phyloP scores from a whole-genome alignment of 1,284 basidiomycete genomes.

The Boletus sp. region DNA sequence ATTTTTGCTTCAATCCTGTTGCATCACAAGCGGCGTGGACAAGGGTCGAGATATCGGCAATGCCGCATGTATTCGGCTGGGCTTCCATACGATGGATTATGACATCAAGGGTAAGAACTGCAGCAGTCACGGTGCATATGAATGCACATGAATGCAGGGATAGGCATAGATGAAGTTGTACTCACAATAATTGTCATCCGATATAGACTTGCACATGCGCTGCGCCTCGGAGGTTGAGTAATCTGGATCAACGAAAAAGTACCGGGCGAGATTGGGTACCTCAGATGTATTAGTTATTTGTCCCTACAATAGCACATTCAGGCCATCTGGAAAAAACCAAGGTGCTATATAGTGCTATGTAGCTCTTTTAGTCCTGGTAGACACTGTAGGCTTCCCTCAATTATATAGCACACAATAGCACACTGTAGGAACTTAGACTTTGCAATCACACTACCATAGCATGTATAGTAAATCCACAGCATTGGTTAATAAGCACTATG shows the following conservation, averaged over 20 bases:
- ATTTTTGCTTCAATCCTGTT: conserved; percentile 50
- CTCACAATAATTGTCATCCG: conserved; percentile 49
- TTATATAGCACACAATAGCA: no score
- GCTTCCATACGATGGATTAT: conserved; percentile 14
- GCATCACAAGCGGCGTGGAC: conserved; percentile 52
- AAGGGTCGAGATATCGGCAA: conserved; percentile 32
- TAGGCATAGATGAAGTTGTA: background rate
- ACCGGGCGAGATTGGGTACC: conserved; percentile 66
- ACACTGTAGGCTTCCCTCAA: no score
- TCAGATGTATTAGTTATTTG: conserved; percentile 72
- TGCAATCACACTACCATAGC: no score
- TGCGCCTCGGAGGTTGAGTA: conserved; percentile 57
- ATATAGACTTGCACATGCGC: conserved; percentile 54
- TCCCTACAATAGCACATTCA: conserved; percentile 47
- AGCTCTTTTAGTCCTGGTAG: no score
- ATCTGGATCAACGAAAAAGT: conserved; percentile 78
- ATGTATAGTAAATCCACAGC: no score
- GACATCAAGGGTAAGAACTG: conserved; percentile 29
- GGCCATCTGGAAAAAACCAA: no score
- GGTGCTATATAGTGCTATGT: no score
- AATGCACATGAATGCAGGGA: background rate
- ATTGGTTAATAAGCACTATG: no score
- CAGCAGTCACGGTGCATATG: no score
- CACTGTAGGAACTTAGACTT: no score
- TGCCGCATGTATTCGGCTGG: conserved; percentile 22